A percentile compares a stretch with the other conserved stretches of the same genome.
phyloP scores from a whole-genome alignment of 2,329 filamentous ascomycete species.

The Clonostachys chloroleuca region DNA sequence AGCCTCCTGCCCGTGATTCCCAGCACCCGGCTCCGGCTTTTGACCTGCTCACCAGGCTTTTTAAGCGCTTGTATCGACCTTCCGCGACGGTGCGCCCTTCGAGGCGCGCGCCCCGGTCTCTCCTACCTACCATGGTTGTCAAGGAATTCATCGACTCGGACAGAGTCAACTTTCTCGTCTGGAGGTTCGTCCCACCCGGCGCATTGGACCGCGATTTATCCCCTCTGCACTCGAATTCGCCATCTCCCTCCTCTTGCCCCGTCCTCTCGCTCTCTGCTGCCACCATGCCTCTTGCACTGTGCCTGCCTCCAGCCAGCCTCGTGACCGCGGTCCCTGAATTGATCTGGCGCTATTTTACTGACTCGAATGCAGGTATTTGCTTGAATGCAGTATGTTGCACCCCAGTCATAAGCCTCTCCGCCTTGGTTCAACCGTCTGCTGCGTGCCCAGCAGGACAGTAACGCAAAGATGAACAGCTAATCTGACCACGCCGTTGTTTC shows the following conservation, averaged over 20 bases:
- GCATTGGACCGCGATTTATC: conserved; percentile 10
- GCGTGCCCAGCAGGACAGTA: background rate
- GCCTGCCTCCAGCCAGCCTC: background rate
- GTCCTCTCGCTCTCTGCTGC: background rate
- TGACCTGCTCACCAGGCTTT: background rate
- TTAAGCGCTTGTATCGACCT: background rate
- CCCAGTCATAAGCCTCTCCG: background rate
- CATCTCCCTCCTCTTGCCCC: background rate
- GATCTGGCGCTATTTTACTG: background rate
- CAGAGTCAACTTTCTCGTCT: conserved; percentile 66
- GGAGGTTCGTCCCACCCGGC: conserved; percentile 52
- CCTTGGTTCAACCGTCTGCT: background rate
- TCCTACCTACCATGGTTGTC: conserved; percentile 34
- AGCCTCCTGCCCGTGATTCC: no score
- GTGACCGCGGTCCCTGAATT: background rate
- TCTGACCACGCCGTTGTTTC: background rate
- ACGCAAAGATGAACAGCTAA: background rate
- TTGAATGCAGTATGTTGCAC: conserved; percentile 58
- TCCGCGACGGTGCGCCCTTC: background rate
- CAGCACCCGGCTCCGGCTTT: no score
- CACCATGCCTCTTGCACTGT: background rate
- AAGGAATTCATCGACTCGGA: conserved; percentile 63
- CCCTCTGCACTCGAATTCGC: no score
- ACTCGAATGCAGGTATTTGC: conserved; percentile 42
- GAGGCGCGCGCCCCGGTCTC: conserved; percentile 1